Percentiles rank a stretch among this genome's conserved stretches.
These are phyloP conservation scores for Abrus precatorius DNA, from an alignment of 306 rosid species.

Conservation along the genomic window DNA sequence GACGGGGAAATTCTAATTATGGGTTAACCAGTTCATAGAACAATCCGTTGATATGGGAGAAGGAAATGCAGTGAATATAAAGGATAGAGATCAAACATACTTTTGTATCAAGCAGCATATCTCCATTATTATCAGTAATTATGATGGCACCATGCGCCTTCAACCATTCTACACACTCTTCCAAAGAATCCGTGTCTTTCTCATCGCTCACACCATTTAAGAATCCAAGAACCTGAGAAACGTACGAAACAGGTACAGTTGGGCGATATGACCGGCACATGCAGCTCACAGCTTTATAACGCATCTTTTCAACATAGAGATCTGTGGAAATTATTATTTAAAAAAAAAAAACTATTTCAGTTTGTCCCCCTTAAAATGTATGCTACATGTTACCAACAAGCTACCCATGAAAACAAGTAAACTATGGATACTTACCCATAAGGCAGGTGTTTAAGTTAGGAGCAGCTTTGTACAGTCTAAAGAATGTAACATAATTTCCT, in stretches of 20 bases:
- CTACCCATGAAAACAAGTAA: not conserved
- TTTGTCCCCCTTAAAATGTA: not conserved
- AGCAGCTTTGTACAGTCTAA: slow-evolving; percentile 90
- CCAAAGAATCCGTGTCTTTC: slow-evolving; percentile 72
- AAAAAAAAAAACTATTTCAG: not conserved
- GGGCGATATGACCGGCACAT: slow-evolving; percentile 98
- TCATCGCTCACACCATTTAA: slow-evolving; percentile 62
- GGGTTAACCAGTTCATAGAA: not conserved
- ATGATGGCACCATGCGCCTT: slow-evolving; percentile 88
- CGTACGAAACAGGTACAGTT: slow-evolving; percentile 75
- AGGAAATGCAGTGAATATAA: not conserved
- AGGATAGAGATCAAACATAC: slow-evolving; percentile 58
- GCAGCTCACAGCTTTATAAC: slow-evolving; percentile 89
- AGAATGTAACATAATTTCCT: slow-evolving; percentile 85
- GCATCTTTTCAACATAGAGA: slow-evolving; percentile 92
- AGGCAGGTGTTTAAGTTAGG: slow-evolving; percentile 89
- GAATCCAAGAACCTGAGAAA: slow-evolving; percentile 90
- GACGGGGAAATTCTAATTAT: not conserved
- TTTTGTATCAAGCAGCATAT: slow-evolving; percentile 80
- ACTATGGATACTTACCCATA: slow-evolving; percentile 73
- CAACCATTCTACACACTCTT: slow-evolving; percentile 94
- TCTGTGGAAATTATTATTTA: slow-evolving; percentile 58
- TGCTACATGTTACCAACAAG: slow-evolving; percentile 24
- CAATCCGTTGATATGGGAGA: not conserved
- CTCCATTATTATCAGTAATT: slow-evolving; percentile 70